phyloP scores from a whole-genome alignment of 768 basidiomycete genomes.

The Sutorius australiensis region DNA sequence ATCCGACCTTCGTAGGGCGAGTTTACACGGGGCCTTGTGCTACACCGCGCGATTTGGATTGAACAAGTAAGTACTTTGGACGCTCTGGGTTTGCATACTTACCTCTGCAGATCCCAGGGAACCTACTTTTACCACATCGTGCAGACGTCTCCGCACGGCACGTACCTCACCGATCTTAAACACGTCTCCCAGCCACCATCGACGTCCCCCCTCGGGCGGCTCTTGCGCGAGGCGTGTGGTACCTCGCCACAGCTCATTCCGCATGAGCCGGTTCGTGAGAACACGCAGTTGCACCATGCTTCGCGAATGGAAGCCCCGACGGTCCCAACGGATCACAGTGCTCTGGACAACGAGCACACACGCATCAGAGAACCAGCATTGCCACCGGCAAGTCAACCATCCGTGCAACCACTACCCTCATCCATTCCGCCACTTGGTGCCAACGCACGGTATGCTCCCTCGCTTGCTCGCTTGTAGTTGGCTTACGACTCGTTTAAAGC shows the following conservation, averaged over 20 bases:
- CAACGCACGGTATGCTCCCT: background rate
- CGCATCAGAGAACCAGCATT: background rate
- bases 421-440: background rate
- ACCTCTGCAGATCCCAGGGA: background rate
- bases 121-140: background rate
- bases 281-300: background rate
- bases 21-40: background rate
- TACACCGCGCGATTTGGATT: background rate
- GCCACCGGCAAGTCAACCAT: background rate
- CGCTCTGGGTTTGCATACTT: too few relatives aligned
- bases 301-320: background rate
- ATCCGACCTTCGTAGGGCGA: background rate
- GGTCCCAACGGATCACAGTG: background rate
- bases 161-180: background rate
- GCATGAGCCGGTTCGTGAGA: background rate
- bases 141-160: background rate
- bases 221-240: constrained; percentile 5
- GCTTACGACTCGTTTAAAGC: background rate
- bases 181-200: background rate
- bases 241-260: background rate
- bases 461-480: background rate
- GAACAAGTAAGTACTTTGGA: background rate
- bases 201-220: background rate
- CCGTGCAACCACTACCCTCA: background rate
- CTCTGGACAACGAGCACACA: background rate